Evolutionary conservation across 208 protist species (phyloP).

Genomic region (Acanthamoeba castellanii): DNA sequence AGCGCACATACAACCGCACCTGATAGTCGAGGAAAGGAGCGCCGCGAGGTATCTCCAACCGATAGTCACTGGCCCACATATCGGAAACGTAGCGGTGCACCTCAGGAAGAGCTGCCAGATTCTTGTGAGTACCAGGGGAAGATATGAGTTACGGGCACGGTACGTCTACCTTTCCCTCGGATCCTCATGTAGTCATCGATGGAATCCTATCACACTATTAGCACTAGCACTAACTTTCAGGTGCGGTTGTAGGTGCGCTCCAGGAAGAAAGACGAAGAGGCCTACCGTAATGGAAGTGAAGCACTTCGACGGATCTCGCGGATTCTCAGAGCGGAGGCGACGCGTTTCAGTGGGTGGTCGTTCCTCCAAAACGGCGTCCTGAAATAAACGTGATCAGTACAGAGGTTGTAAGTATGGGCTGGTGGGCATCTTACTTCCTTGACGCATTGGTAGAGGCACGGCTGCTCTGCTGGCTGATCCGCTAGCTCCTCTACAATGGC

Average conservation of each 20-base stretch:
- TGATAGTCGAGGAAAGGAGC: slow-evolving; percentile 46
- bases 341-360: not conserved
- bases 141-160: not conserved
- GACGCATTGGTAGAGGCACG: not conserved
- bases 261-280: not conserved
- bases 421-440: not conserved
- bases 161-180: slow-evolving; percentile 22
- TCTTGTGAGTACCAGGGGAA: not conserved
- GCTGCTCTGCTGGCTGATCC: not conserved
- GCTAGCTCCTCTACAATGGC: not conserved
- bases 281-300: slow-evolving; percentile 19
- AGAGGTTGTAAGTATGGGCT: not conserved
- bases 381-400: not conserved
- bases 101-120: not conserved
- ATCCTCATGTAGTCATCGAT: slow-evolving; percentile 53
- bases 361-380: not conserved
- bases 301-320: not conserved
- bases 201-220: not conserved
- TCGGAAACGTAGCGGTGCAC: not conserved
- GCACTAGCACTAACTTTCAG: not conserved
- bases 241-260: not conserved
- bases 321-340: not conserved
- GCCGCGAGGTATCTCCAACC: not conserved
- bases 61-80: slow-evolving; percentile 13
- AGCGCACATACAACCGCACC: not conserved